Percentiles rank a stretch among this genome's conserved stretches.
Evolutionary conservation across 1,284 basidiomycete species (phyloP).

Genomic region (Leccinum pseudoinsigne): DNA sequence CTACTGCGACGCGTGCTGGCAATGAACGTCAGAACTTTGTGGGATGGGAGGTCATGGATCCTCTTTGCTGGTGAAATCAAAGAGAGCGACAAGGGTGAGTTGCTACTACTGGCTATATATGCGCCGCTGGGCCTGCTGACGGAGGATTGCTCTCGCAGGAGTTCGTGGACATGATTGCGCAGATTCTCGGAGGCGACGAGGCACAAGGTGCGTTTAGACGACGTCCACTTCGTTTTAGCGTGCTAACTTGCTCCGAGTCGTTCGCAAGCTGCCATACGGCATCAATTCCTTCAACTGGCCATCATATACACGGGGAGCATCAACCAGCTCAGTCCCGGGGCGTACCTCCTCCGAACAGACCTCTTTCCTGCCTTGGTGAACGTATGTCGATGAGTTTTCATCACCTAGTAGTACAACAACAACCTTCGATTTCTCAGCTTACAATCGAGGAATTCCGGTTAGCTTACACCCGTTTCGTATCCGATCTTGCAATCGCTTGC

Average conservation of each 20-base stretch:
- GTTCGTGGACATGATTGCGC: constrained; percentile 46
- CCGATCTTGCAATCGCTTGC: no score
- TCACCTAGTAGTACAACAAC: not conserved
- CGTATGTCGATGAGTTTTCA: constrained; percentile 34
- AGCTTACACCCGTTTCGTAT: no score
- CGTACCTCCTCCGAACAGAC: constrained; percentile 62
- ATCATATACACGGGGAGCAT: constrained; percentile 57
- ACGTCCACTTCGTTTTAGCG: not conserved
- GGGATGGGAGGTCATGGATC: constrained; percentile 69
- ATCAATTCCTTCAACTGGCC: constrained; percentile 54
- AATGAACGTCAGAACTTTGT: constrained; percentile 45
- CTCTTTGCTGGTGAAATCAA: constrained; percentile 58
- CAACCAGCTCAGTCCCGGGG: constrained; percentile 62
- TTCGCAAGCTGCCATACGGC: constrained; percentile 45
- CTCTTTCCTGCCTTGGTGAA: constrained; percentile 54
- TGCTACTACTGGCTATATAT: constrained; percentile 2
- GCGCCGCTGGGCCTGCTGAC: not conserved
- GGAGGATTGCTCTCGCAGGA: constrained; percentile 35
- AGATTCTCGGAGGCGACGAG: constrained; percentile 43
- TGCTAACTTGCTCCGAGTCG: constrained; percentile 3
- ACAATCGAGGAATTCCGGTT: no score
- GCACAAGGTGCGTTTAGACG: constrained; percentile 41
- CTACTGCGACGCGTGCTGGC: constrained; percentile 46
- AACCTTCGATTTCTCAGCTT: no score
- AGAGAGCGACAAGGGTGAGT: constrained; percentile 52